phyloP scores from a whole-genome alignment of 129 eudicot genomes.

The Flaveria robusta region DNA sequence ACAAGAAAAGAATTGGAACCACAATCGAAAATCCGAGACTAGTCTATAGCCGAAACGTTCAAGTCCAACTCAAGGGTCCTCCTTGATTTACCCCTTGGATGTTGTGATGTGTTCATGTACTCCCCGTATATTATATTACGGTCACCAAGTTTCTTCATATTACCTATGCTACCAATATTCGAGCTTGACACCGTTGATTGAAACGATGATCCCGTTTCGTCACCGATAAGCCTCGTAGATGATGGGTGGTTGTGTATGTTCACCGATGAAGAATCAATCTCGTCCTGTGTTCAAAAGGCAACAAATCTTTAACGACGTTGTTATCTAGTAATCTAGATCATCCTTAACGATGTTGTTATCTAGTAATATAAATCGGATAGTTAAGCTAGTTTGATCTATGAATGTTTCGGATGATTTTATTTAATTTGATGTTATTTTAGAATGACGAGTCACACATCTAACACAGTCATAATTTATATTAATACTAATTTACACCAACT shows the following conservation, averaged over 20 bases:
- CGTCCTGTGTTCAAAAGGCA: conserved; percentile 27
- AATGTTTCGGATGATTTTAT: too few relatives aligned
- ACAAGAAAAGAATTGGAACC: background rate
- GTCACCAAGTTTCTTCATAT: conserved; percentile 5
- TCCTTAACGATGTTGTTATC: background rate
- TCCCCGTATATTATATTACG: conserved; percentile 2
- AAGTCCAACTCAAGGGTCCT: background rate
- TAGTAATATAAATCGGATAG: background rate
- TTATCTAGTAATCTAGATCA: background rate
- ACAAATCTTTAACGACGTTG: background rate
- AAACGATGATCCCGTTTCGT: conserved; percentile 16
- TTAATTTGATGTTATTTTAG: too few relatives aligned
- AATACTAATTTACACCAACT: too few relatives aligned
- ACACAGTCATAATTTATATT: too few relatives aligned
- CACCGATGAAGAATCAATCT: conserved; percentile 29
- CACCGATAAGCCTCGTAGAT: background rate
- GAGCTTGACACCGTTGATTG: conserved; percentile 13
- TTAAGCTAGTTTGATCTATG: too few relatives aligned
- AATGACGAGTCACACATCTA: too few relatives aligned
- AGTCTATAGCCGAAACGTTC: background rate
- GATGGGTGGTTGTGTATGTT: conserved; percentile 10
- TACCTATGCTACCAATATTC: background rate
- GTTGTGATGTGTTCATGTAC: background rate
- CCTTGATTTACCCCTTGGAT: background rate
- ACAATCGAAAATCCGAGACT: background rate